Percentiles rank a stretch among this genome's conserved stretches.
Evolutionary conservation across 139 green algal genomes (phyloP).

Genomic region (Volvox reticuliferus): DNA sequence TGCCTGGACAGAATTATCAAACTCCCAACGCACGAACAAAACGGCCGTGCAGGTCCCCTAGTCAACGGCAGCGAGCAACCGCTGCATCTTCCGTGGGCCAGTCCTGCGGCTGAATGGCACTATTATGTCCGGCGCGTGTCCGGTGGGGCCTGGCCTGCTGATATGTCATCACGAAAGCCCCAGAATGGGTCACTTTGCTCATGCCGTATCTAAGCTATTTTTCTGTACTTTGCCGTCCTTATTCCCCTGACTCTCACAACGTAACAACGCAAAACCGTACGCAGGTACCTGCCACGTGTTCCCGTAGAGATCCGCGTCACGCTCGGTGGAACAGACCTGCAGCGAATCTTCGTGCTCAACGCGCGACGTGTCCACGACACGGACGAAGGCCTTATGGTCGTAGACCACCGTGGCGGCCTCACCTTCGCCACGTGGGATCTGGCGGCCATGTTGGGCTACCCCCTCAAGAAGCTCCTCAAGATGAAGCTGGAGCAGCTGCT

Average conservation of each 20-base stretch:
- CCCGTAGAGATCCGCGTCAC: conserved; percentile 10
- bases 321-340: conserved; percentile 29
- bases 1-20: no score
- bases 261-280: background rate
- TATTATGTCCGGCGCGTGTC: no score
- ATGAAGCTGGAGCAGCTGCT: conserved; percentile 42
- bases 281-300: conserved; percentile 32
- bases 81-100: no score
- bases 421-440: conserved; percentile 44
- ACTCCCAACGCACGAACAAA: no score
- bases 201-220: background rate
- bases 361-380: conserved; percentile 27
- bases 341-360: conserved; percentile 51
- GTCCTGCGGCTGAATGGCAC: no score
- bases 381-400: conserved; percentile 2
- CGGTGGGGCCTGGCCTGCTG: no score
- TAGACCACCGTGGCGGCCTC: conserved; percentile 21
- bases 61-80: no score
- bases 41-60: no score
- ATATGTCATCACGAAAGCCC: no score
- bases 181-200: no score
- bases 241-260: background rate
- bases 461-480: conserved; percentile 11
- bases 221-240: background rate
- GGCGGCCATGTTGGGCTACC: conserved; percentile 42